Evolutionary conservation across 139 green algal species (phyloP).

Genomic region (Chlamydomonas sp.): DNA sequence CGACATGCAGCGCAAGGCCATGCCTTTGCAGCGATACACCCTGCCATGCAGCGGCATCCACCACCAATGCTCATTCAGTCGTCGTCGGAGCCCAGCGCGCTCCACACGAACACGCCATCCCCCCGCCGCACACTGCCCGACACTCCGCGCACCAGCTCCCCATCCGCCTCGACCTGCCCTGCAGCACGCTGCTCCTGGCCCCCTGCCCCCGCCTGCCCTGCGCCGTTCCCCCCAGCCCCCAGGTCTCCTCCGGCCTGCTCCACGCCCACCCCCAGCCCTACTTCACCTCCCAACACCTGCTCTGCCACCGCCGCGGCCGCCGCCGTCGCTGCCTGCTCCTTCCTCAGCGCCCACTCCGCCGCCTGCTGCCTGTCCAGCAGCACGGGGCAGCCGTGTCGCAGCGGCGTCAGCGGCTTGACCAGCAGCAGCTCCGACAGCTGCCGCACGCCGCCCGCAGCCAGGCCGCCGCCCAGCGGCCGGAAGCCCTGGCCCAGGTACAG

Average conservation of each 20-base stretch:
- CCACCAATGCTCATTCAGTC: background rate
- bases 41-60: no score
- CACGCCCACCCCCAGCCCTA: no score
- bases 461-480: background rate
- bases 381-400: background rate
- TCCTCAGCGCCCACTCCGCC: background rate
- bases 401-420: conserved; percentile 13
- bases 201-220: no score
- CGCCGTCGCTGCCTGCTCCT: background rate
- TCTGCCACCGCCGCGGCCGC: no score
- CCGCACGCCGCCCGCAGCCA: background rate
- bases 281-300: no score
- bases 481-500: conserved; percentile 66
- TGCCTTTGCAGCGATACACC: background rate
- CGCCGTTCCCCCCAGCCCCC: no score
- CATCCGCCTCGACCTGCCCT: no score
- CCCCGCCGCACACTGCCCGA: background rate
- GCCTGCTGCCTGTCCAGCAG: background rate
- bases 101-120: conserved; percentile 34
- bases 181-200: no score
- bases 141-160: background rate
- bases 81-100: background rate
- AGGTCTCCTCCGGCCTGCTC: no score
- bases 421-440: conserved; percentile 26
- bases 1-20: no score